phyloP scores from a whole-genome alignment of 2,329 filamentous ascomycete genomes.

The Calonectria naviculata region DNA sequence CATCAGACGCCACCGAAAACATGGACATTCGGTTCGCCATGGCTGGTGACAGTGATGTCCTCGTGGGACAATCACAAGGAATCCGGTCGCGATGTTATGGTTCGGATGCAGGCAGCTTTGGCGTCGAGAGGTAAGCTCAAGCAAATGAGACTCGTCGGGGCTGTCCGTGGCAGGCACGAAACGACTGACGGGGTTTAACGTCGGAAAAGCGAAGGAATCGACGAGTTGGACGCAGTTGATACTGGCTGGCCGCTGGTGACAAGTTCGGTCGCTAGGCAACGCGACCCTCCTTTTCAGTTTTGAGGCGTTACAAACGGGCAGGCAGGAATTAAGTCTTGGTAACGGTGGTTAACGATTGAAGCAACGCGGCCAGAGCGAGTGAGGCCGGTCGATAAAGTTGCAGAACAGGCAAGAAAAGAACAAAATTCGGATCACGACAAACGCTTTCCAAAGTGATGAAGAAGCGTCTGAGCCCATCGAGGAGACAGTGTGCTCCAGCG shows the following conservation, averaged over 20 bases:
- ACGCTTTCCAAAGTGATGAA: constrained; percentile 35
- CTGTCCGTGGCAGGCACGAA: constrained; percentile 18
- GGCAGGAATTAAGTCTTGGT: constrained; percentile 19
- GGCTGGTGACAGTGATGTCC: constrained; percentile 46
- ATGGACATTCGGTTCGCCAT: constrained; percentile 77
- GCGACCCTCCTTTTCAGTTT: constrained; percentile 42
- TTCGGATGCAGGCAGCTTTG: constrained; percentile 21
- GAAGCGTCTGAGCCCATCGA: constrained; percentile 39
- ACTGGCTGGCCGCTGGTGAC: constrained; percentile 28
- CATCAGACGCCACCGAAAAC: constrained; percentile 75
- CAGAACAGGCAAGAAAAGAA: constrained; percentile 32
- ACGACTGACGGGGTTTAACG: constrained; percentile 22
- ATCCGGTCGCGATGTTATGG: constrained; percentile 27
- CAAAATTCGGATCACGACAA: constrained; percentile 34
- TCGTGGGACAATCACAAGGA: constrained; percentile 52
- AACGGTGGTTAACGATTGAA: constrained; percentile 49
- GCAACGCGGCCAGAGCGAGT: constrained; percentile 68
- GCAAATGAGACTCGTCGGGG: constrained; percentile 11
- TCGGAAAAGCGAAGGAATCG: constrained; percentile 30
- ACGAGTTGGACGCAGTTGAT: constrained; percentile 23
- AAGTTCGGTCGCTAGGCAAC: constrained; percentile 43
- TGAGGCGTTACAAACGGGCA: constrained; percentile 29
- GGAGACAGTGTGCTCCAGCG: constrained; percentile 34
- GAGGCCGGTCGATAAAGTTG: constrained; percentile 54
- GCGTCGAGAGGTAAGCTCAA: constrained; percentile 23